Conservation (phyloP, 306 rosid genomes). For the Mucuna pruriens region DNA sequence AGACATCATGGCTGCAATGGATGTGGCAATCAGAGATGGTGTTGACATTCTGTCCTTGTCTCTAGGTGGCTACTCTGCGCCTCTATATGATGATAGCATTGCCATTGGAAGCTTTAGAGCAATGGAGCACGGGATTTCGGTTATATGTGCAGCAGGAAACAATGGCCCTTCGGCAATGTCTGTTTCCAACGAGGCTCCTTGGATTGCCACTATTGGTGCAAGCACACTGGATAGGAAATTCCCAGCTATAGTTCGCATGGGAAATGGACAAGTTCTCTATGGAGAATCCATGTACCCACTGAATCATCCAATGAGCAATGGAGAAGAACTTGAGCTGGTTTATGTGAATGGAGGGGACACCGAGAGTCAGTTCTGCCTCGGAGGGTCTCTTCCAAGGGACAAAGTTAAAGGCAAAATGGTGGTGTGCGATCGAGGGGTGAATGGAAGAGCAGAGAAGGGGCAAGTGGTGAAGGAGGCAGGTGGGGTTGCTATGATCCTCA, state of each 20-base stretch:
- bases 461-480: slow-evolving; percentile 89
- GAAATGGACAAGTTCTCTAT: slow-evolving; percentile 63
- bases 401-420: slow-evolving; percentile 80
- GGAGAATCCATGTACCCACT: slow-evolving; percentile 84
- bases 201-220: slow-evolving; percentile 89
- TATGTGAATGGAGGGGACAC: slow-evolving; percentile 53
- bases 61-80: slow-evolving; percentile 81
- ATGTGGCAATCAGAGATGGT: slow-evolving; percentile 79
- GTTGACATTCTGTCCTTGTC: slow-evolving; percentile 89
- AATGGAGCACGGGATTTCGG: slow-evolving; percentile 81
- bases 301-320: slow-evolving; percentile 33
- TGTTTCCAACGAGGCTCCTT: slow-evolving; percentile 93
- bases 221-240: slow-evolving; percentile 82
- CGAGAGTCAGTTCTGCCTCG: slow-evolving; percentile 73
- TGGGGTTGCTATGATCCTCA: slow-evolving; percentile 83
- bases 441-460: slow-evolving; percentile 92
- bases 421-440: slow-evolving; percentile 85
- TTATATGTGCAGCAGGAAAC: slow-evolving; percentile 89
- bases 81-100: slow-evolving; percentile 76
- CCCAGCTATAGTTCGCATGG: slow-evolving; percentile 72
- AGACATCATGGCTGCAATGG: slow-evolving; percentile 89
- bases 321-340: slow-evolving; percentile 63
- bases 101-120: slow-evolving; percentile 93
- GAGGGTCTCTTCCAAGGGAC: slow-evolving; percentile 77
- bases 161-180: slow-evolving; percentile 81